These are phyloP conservation scores for Rhodotorula paludigena DNA, from an alignment of 768 basidiomycete genomes.

Conservation along the genomic window DNA sequence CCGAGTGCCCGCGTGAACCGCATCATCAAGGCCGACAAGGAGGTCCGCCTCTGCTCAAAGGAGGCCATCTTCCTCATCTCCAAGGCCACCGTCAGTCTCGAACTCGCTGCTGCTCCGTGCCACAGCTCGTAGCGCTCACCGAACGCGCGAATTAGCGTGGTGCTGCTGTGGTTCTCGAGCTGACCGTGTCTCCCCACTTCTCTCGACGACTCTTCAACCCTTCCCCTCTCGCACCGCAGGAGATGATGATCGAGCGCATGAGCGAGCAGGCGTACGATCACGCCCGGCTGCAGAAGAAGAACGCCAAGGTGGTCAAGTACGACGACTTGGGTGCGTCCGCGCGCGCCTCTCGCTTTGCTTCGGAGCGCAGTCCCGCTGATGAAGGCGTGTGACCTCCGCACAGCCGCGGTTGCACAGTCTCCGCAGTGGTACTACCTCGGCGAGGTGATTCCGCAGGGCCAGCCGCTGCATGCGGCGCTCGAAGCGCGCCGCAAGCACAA, in stretches of 20 bases:
- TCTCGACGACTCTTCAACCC: neutral
- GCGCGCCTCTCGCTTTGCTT: neutral
- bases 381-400: neutral
- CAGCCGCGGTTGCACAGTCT: slow-evolving; percentile 2
- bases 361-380: neutral
- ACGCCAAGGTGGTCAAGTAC: slow-evolving; percentile 45
- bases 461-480: slow-evolving; percentile 1
- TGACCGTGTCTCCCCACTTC: neutral
- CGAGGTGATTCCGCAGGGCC: slow-evolving; percentile 13
- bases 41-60: slow-evolving; percentile 46
- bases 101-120: neutral
- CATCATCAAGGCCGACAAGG: slow-evolving; percentile 50
- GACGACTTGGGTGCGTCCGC: slow-evolving; percentile 35
- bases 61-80: slow-evolving; percentile 49
- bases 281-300: slow-evolving; percentile 46
- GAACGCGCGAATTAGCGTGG: no score
- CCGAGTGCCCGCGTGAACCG: slow-evolving; percentile 46
- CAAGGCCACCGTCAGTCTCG: slow-evolving; percentile 46
- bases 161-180: neutral
- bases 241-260: slow-evolving; percentile 48
- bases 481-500: neutral
- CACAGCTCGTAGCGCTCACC: no score
- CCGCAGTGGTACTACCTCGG: slow-evolving; percentile 34
- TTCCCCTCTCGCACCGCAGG: slow-evolving; percentile 41
- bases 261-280: slow-evolving; percentile 46